These are phyloP conservation scores for Sclerotinia glacialis DNA, from an alignment of 2,329 filamentous ascomycete species.

Conservation along the genomic window DNA sequence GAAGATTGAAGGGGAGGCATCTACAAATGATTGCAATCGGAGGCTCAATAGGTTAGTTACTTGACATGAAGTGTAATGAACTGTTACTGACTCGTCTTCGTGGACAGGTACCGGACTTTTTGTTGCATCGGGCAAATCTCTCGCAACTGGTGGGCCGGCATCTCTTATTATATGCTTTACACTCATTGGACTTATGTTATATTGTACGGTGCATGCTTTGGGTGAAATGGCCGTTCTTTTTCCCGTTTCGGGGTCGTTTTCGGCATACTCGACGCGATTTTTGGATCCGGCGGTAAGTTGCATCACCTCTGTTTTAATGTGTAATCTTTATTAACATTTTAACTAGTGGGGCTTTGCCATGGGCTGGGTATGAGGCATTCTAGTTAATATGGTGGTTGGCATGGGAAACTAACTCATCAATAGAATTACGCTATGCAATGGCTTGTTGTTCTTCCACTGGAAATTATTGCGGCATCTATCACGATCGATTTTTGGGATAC, in stretches of 20 bases:
- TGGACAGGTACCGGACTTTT: constrained; percentile 73
- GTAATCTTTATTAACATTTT: too few relatives aligned
- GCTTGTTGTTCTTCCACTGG: constrained; percentile 78
- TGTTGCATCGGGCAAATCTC: constrained; percentile 73
- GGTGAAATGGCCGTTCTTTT: constrained; percentile 90
- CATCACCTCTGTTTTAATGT: too few relatives aligned
- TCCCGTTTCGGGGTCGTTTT: constrained; percentile 88
- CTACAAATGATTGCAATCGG: constrained; percentile 98
- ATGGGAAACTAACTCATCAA: constrained; percentile 20
- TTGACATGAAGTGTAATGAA: background rate
- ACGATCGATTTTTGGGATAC: constrained; percentile 79
- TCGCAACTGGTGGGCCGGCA: constrained; percentile 72
- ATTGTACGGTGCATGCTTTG: constrained; percentile 85
- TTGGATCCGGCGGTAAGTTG: constrained; percentile 66
- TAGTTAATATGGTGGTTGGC: background rate
- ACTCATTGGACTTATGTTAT: constrained; percentile 83
- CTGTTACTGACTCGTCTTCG: constrained; percentile 7
- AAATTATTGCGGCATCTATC: constrained; percentile 82
- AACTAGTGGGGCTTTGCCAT: constrained; percentile 79
- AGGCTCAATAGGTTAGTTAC: constrained; percentile 70
- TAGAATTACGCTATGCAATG: constrained; percentile 79
- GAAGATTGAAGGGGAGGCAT: constrained; percentile 79
- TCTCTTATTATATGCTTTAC: constrained; percentile 74
- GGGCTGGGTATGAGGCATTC: constrained; percentile 60
- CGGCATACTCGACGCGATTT: constrained; percentile 87